phyloP scores from a whole-genome alignment of 192 early-diverging fungal species.

The Backusella macrospora region DNA sequence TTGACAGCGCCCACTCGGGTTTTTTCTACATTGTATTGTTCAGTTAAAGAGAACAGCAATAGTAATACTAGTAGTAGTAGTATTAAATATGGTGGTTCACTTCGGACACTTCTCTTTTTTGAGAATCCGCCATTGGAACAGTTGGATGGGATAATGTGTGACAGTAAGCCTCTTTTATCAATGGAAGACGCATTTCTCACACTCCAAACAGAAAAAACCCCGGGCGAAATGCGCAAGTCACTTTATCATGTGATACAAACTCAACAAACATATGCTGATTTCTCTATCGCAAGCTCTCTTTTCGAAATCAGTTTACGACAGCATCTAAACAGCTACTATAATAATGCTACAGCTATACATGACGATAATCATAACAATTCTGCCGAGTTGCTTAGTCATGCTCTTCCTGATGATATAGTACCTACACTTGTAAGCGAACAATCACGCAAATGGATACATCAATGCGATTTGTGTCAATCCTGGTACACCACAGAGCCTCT shows the following conservation, averaged over 20 bases:
- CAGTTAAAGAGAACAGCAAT: background rate
- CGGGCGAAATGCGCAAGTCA: background rate
- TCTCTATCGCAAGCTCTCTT: background rate
- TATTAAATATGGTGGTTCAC: constrained; percentile 18
- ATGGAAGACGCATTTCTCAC: constrained; percentile 11
- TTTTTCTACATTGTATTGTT: background rate
- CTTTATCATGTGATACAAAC: background rate
- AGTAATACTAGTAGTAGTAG: background rate
- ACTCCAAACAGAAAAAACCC: constrained; percentile 18
- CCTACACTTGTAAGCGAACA: background rate
- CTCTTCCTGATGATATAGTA: constrained; percentile 11
- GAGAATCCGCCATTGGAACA: constrained; percentile 18
- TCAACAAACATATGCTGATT: background rate
- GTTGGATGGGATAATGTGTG: constrained; percentile 15
- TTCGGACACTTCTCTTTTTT: constrained; percentile 13
- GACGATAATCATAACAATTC: background rate
- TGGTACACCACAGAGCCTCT: constrained; percentile 15
- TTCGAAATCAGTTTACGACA: constrained; percentile 1
- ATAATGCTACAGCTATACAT: no score
- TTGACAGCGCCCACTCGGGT: constrained; percentile 4
- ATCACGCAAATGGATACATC: background rate
- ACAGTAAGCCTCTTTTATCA: background rate
- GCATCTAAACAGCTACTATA: background rate
- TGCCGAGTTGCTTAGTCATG: background rate
- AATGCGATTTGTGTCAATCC: constrained; percentile 24